Evolutionary conservation across 805 yeast genomes (phyloP).

Genomic region (Candida stauntonica): DNA sequence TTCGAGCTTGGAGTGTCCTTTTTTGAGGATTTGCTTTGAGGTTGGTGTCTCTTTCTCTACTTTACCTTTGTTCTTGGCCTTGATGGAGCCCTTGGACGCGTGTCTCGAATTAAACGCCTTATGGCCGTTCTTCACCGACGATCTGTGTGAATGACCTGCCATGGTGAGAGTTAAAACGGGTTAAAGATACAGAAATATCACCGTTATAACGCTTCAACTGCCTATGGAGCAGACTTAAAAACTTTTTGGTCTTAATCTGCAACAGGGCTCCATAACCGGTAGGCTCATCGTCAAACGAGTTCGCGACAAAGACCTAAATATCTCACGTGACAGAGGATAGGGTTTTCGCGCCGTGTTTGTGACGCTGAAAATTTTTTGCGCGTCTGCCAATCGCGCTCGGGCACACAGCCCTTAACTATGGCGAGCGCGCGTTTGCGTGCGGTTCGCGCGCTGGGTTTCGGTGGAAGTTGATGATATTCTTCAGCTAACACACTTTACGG

Average conservation of each 20-base stretch:
- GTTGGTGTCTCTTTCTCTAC: conserved; percentile 58
- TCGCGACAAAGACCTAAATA: conserved; percentile 5
- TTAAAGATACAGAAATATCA: too few relatives aligned
- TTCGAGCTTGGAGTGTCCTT: conserved; percentile 45
- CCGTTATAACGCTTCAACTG: too few relatives aligned
- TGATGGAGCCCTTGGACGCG: conserved; percentile 82
- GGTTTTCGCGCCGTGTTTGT: too few relatives aligned
- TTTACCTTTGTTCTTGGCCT: conserved; percentile 78
- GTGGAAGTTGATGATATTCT: conserved; percentile 4
- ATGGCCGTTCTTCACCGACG: conserved; percentile 77
- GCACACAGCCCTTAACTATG: too few relatives aligned
- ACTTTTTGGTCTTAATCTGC: conserved; percentile 8
- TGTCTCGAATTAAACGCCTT: conserved; percentile 91
- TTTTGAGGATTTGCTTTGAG: conserved; percentile 25
- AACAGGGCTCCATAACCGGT: conserved; percentile 12
- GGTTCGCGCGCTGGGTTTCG: too few relatives aligned
- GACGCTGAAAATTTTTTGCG: conserved; percentile 21
- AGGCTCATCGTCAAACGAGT: conserved; percentile 11
- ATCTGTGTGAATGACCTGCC: conserved; percentile 82
- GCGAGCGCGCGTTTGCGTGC: too few relatives aligned
- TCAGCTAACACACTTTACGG: conserved; percentile 9
- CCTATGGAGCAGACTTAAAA: too few relatives aligned
- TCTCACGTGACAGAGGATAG: too few relatives aligned
- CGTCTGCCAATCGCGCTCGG: conserved; percentile 8
- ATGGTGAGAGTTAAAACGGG: too few relatives aligned